Conservation (phyloP, 2,329 filamentous ascomycete genomes). For the Epichloe hybrida region DNA sequence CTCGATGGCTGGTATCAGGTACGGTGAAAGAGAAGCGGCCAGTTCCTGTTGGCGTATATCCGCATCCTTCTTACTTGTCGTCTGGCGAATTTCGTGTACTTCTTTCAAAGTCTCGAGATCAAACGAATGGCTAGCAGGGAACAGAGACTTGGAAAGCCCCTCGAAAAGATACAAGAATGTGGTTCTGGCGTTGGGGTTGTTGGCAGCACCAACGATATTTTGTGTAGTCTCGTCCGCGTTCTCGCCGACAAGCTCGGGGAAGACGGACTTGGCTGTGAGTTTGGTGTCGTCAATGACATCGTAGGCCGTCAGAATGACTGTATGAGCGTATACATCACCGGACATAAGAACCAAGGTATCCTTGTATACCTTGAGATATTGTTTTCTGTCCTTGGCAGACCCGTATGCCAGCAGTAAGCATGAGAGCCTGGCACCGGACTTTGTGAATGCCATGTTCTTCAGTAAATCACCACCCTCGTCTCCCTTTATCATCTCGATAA, state of each 20-base stretch:
- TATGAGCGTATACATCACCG: conserved; percentile 63
- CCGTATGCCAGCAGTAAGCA: conserved; percentile 74
- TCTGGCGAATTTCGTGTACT: conserved; percentile 63
- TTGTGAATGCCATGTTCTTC: conserved; percentile 94
- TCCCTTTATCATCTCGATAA: conserved; percentile 79
- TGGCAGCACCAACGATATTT: conserved; percentile 50
- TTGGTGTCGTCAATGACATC: conserved; percentile 94
- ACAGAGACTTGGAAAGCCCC: conserved; percentile 46
- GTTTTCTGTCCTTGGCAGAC: conserved; percentile 82
- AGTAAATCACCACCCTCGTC: conserved; percentile 82
- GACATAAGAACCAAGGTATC: conserved; percentile 80
- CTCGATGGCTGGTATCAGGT: conserved; percentile 61
- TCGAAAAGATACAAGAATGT: conserved; percentile 75
- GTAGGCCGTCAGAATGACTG: conserved; percentile 71
- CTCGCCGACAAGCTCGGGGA: conserved; percentile 72
- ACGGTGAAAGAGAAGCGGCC: conserved; percentile 57
- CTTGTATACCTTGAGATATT: conserved; percentile 78
- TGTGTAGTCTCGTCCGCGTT: conserved; percentile 47
- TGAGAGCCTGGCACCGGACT: conserved; percentile 69
- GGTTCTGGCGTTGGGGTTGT: conserved; percentile 50
- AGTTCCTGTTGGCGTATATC: conserved; percentile 64
- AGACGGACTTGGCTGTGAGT: conserved; percentile 70
- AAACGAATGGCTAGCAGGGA: conserved; percentile 46
- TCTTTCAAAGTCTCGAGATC: conserved; percentile 63
- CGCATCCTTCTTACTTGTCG: conserved; percentile 86